Evolutionary conservation across 2,329 filamentous ascomycete genomes (phyloP), one percentile per base, ranked within the genome.

Genomic region (Fusarium sp.): DNA sequence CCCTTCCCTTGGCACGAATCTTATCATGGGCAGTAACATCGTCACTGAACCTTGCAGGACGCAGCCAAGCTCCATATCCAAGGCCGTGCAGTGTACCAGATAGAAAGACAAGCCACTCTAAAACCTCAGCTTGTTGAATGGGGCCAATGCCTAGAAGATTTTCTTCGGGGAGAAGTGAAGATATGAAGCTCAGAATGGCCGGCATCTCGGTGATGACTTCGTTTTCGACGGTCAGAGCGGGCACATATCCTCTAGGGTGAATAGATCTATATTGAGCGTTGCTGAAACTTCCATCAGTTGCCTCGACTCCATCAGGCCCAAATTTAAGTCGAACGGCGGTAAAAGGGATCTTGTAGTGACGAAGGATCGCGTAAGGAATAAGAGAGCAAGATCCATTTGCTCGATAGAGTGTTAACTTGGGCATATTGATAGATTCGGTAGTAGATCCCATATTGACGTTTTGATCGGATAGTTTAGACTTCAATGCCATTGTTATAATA

Each of bases 91-190:
- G 56, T 2, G 79, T 80, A 0, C 79, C 80, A 4, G 80, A 80
- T 3, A 84, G 66, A 73, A 78, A 83, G 4, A 66, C 69, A 22
- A 81, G 42, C 82, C 82, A 84, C 58, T 83, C 78, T 2, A 72
- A 20, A 0, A 79, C 75, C 42, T 75, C 78, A 6, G 81, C 79
- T 1, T 69, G 72, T 8, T 78, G 73, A 2, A 81, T 18, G 0
- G 53, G 5, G 0, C 61, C 63, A 4, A 53, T n/a, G 0, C 81
- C 81, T 1, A 80, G 39, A 1, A 83, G 64, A 0, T 68, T 54
- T 11, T 66, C 28, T 0, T 74, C 28, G 0, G 76, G 77, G 1
- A 77, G 45, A 1, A 82, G 67, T 1, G 77, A 76, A 6, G 78
- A 76, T 53, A 82, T 78, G 71, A 80, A 83, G 17, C 63, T 79